Evolutionary conservation across 805 yeast species (phyloP).

Genomic region (Myxozyma mucilagina): DNA sequence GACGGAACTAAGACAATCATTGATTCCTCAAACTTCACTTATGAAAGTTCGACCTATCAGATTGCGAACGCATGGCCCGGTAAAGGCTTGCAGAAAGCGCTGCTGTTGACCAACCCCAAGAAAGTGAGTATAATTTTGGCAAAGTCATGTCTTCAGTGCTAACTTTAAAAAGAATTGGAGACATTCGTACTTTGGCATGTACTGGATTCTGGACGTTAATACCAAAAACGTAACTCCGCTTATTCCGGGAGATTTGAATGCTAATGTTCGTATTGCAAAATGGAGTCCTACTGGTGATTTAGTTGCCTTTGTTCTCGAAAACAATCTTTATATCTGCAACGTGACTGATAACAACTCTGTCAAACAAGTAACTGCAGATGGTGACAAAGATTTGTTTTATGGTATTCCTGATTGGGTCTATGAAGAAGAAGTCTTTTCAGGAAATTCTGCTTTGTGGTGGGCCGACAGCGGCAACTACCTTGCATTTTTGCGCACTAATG

Average conservation of each 20-base stretch:
- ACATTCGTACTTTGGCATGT: conserved; percentile 63
- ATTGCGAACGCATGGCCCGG: conserved; percentile 25
- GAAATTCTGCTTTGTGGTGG: conserved; percentile 83
- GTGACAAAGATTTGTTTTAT: conserved; percentile 65
- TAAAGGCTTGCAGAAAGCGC: conserved; percentile 42
- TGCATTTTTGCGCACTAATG: conserved; percentile 68
- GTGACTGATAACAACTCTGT: conserved; percentile 41
- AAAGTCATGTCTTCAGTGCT: neutral
- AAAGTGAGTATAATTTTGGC: conserved; percentile 17
- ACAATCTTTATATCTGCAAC: conserved; percentile 64
- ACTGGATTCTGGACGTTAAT: conserved; percentile 60
- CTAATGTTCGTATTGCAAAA: conserved; percentile 53
- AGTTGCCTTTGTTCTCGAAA: conserved; percentile 66
- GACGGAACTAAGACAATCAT: conserved; percentile 13
- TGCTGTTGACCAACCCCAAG: conserved; percentile 54
- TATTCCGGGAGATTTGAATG: conserved; percentile 32
- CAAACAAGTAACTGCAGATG: conserved; percentile 64
- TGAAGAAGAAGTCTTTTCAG: conserved; percentile 81
- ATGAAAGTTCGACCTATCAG: conserved; percentile 8
- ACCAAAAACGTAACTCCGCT: conserved; percentile 41
- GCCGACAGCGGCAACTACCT: conserved; percentile 68
- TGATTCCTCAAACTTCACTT: conserved; percentile 15
- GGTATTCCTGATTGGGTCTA: conserved; percentile 95
- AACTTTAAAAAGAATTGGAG: conserved; percentile 52
- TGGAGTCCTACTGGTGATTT: conserved; percentile 75